Evolutionary conservation across 495 filamentous ascomycete genomes (phyloP), one percentile per base, ranked within the genome.

Genomic region (Xylaria bambusicola): DNA sequence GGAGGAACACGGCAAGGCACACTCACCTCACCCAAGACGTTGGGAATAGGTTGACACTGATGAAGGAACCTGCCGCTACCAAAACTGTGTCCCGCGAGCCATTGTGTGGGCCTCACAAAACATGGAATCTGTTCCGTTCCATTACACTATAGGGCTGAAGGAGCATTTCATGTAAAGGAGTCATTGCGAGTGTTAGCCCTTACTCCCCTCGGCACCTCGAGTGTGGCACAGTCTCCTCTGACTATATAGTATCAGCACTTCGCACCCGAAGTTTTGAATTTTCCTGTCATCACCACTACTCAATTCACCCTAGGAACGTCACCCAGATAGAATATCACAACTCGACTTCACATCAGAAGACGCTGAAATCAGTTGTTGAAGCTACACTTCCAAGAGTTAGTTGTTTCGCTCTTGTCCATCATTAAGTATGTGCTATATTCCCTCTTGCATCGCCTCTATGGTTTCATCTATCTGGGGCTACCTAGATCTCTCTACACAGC

Each of bases 111-210:
- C 49, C 57, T 23, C 49, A 21, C 24, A 47, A n/a, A 26, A 29
- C 40, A 8, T 35, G 33, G 41, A 27, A 53, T n/a, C 10, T 18
- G 27, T 35, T 46, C n/a, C 29, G 29, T 13, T 12, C 18, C 36
- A n/a, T n/a, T 35, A 51, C 40, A 38, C 20, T 53, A 52, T 60
- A 52, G 57, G 57, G 38, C 57, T 60, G 49, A 52, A 53, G 48
- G 48, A n/a, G 38, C 21, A 44, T 44, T 41, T 17, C 35, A 31
- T 33, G 35, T 33, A 33, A 10, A 26, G 46, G 48, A 38, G 35
- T 26, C 47, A 51, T 58, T 40, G 38, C 24, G 13, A 13, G 44
- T 38, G 17, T 17, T 58, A 10, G 15, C 38, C 9, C 18, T 27
- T 6, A 10, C n/a, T 12, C 17, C 44, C 24, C 8, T n/a, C 40